Percentiles rank a stretch among this genome's conserved stretches.
Evolutionary conservation across 306 rosid species (phyloP).

Genomic region (Nissolia schottii): DNA sequence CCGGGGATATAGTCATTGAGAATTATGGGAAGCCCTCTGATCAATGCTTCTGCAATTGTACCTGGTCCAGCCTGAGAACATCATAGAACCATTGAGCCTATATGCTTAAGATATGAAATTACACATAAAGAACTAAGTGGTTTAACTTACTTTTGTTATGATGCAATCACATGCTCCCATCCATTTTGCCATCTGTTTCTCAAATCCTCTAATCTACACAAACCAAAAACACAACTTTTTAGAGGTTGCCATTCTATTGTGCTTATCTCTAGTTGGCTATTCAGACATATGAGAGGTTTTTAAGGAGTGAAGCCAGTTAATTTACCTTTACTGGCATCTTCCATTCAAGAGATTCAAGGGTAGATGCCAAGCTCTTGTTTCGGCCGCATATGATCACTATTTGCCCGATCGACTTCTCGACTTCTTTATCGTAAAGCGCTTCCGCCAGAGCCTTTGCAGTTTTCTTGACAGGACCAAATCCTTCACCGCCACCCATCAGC

Average conservation of each 20-base stretch:
- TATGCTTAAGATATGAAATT: background rate
- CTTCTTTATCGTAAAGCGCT: constrained; percentile 58
- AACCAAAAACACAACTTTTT: constrained; percentile 13
- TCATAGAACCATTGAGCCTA: constrained; percentile 13
- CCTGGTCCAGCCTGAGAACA: constrained; percentile 95
- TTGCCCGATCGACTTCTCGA: constrained; percentile 77
- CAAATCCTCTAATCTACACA: constrained; percentile 80
- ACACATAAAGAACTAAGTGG: background rate
- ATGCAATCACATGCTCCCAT: constrained; percentile 99
- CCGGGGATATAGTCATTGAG: constrained; percentile 98
- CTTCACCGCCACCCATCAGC: constrained; percentile 99
- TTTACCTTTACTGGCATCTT: constrained; percentile 84
- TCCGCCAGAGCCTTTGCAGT: constrained; percentile 91
- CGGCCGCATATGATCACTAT: constrained; percentile 82
- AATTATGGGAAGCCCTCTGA: constrained; percentile 93
- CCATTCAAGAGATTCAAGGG: constrained; percentile 68
- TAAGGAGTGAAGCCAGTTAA: constrained; percentile 7
- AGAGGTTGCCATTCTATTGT: background rate
- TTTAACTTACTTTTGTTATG: constrained; percentile 76
- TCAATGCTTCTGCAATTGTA: constrained; percentile 95
- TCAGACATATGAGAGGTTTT: constrained; percentile 1
- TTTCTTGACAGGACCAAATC: constrained; percentile 98
- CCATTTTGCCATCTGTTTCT: constrained; percentile 92
- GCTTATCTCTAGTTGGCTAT: background rate
- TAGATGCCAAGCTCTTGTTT: constrained; percentile 54